Conservation (phyloP, 225 moss, liverwort and hornwort species). For the Sphagnum tenellum region DNA sequence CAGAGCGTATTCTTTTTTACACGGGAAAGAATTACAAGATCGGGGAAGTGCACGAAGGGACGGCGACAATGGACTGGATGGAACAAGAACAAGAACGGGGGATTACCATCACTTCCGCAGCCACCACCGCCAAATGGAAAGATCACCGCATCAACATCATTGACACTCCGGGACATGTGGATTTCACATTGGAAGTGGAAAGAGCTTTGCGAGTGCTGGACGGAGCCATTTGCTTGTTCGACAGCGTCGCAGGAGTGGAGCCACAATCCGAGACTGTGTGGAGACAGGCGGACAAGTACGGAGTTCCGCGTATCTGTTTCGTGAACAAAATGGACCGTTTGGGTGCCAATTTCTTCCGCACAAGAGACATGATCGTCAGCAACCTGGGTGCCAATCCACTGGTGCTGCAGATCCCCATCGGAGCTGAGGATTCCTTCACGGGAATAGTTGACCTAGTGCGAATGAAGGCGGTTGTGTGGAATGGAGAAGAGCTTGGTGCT, state of each 20-base stretch:
- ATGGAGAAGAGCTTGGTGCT: slow-evolving; percentile 84
- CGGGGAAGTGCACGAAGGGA: slow-evolving; percentile 98
- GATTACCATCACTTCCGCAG: slow-evolving; percentile 93
- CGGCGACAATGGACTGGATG: slow-evolving; percentile 99
- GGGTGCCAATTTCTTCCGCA: slow-evolving; percentile 88
- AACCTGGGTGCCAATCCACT: slow-evolving; percentile 84
- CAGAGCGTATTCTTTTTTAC: slow-evolving; percentile 91
- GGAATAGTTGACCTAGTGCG: slow-evolving; percentile 77
- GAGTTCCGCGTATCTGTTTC: slow-evolving; percentile 88
- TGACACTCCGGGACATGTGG: slow-evolving; percentile 91
- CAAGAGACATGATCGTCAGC: slow-evolving; percentile 81
- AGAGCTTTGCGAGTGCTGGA: slow-evolving; percentile 89
- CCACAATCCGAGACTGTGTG: slow-evolving; percentile 97
- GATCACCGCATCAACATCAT: slow-evolving; percentile 96
- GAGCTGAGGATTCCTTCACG: slow-evolving; percentile 59
- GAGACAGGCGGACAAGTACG: slow-evolving; percentile 92
- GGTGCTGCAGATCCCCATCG: slow-evolving; percentile 76
- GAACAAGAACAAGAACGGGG: slow-evolving; percentile 99
- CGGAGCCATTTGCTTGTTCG: slow-evolving; percentile 94
- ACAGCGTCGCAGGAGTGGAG: slow-evolving; percentile 96
- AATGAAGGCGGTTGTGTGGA: slow-evolving; percentile 89
- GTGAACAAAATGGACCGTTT: slow-evolving; percentile 98
- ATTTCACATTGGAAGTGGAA: slow-evolving; percentile 95
- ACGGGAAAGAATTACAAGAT: slow-evolving; percentile 95
- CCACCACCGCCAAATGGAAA: slow-evolving; percentile 94